Conservation (phyloP, 257 asterid genomes). For the Jasminum sambac region DNA sequence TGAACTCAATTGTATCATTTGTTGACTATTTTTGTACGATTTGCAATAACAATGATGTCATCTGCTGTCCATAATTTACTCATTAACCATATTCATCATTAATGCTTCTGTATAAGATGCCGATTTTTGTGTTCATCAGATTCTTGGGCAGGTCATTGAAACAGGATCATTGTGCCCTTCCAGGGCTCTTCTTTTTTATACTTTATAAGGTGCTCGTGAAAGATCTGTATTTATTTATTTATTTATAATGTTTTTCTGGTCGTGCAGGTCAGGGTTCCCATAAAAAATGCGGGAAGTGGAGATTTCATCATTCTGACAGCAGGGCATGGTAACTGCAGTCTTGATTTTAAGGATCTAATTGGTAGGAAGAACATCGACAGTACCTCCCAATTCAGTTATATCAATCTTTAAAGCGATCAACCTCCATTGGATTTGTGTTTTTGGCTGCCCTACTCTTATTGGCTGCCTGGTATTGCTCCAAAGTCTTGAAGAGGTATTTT, state of each 20-base stretch:
- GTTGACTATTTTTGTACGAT: background rate
- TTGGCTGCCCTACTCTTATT: conserved; percentile 37
- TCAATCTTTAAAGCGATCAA: conserved; percentile 26
- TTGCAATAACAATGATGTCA: background rate
- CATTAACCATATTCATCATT: background rate
- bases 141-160: background rate
- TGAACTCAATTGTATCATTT: background rate
- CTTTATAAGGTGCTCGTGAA: background rate
- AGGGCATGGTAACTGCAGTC: conserved; percentile 60
- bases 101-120: background rate
- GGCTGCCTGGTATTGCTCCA: conserved; percentile 40
- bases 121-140: background rate
- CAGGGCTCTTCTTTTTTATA: background rate
- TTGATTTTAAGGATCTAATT: conserved; percentile 54
- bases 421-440: conserved; percentile 37
- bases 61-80: background rate
- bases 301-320: conserved; percentile 48
- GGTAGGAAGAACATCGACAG: conserved; percentile 34
- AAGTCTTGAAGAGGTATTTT: conserved; percentile 36
- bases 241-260: conserved; percentile 1
- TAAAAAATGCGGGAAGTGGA: conserved; percentile 40
- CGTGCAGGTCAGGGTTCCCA: conserved; percentile 65
- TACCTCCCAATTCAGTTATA: conserved; percentile 31
- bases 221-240: background rate
- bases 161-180: background rate